Percentiles rank a stretch among this genome's conserved stretches.
phyloP scores from a whole-genome alignment of 306 rosid species.

The Quercus alba region DNA sequence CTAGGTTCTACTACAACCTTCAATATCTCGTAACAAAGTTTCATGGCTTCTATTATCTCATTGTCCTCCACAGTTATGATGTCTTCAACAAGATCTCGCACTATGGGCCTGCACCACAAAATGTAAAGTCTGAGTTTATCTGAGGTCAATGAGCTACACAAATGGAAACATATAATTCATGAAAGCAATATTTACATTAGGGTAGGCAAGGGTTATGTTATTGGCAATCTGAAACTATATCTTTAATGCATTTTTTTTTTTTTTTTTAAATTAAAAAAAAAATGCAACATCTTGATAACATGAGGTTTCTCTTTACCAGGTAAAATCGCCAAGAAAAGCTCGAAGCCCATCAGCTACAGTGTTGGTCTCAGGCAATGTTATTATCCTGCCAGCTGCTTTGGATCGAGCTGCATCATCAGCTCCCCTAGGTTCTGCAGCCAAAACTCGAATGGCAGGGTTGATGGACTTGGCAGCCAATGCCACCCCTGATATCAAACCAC shows the following conservation, averaged over 20 bases:
- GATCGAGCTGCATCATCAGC: constrained; percentile 91
- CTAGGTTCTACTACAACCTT: constrained; percentile 88
- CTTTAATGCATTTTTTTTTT: constrained; percentile 2
- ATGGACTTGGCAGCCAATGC: constrained; percentile 91
- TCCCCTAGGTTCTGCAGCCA: constrained; percentile 88
- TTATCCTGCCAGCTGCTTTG: constrained; percentile 78
- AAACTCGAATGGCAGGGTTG: constrained; percentile 63
- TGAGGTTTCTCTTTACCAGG: constrained; percentile 53
- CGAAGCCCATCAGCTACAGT: constrained; percentile 92
- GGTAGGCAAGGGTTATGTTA: background rate
- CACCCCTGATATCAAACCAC: constrained; percentile 87
- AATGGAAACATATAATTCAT: background rate
- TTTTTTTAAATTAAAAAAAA: no score
- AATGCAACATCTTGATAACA: constrained; percentile 10
- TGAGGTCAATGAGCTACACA: background rate
- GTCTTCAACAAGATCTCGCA: constrained; percentile 82
- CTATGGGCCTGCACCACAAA: constrained; percentile 62
- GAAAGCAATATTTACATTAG: background rate
- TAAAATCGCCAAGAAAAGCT: constrained; percentile 74
- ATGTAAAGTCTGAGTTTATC: background rate
- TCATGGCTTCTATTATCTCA: constrained; percentile 80
- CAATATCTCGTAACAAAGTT: constrained; percentile 68
- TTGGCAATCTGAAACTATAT: background rate
- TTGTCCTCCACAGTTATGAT: constrained; percentile 67
- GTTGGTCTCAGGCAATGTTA: constrained; percentile 66